These are phyloP conservation scores for Diaporthe amygdali DNA, from an alignment of 2,329 filamentous ascomycete species.

Conservation along the genomic window DNA sequence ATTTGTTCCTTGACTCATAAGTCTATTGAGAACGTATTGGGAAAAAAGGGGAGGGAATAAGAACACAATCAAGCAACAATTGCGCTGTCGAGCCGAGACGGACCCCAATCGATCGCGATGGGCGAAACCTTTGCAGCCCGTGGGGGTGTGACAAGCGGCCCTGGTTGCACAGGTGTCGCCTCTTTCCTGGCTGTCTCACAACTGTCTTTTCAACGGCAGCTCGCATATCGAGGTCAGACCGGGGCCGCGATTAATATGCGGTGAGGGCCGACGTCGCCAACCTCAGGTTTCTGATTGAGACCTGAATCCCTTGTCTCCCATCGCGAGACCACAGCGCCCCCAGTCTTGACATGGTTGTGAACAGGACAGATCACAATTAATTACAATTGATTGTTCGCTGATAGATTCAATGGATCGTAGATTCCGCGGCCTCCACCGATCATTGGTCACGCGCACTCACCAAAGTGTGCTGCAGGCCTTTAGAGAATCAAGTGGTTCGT, in stretches of 20 bases:
- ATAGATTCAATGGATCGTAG: no score
- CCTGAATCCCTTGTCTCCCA: neutral
- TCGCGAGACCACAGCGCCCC: neutral
- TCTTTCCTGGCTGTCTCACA: neutral
- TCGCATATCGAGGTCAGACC: neutral
- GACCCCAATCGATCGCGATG: neutral
- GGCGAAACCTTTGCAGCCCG: neutral
- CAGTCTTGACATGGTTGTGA: neutral
- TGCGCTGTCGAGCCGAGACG: neutral
- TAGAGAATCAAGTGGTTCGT: neutral
- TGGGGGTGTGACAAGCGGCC: neutral
- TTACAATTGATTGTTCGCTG: no score
- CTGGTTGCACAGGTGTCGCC: neutral
- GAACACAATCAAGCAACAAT: neutral
- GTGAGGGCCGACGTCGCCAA: neutral
- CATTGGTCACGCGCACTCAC: no score
- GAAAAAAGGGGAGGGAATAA: neutral
- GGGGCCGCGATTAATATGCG: neutral
- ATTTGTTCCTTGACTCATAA: neutral
- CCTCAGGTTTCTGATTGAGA: neutral
- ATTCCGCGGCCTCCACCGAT: no score
- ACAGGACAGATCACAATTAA: neutral
- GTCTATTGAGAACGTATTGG: no score
- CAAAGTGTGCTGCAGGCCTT: no score
- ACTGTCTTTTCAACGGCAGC: neutral